Conservation (phyloP, 2,329 filamentous ascomycete species). For the Zasmidium angulare region DNA sequence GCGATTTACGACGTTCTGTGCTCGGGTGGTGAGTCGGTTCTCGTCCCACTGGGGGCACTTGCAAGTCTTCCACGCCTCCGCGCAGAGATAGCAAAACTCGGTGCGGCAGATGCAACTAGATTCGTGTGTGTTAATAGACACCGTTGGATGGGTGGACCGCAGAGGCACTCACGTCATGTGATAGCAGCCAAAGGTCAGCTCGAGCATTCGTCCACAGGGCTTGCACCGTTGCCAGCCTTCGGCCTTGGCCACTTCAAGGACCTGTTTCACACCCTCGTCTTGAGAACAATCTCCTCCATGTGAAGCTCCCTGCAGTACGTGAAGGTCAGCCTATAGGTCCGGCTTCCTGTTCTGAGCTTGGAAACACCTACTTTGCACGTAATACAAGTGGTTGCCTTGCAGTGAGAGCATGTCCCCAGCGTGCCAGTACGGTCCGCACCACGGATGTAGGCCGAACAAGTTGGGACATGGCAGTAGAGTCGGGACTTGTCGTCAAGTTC, state of each 20-base stretch:
- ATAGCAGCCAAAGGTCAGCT: constrained; percentile 53
- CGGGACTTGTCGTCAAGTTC: constrained; percentile 52
- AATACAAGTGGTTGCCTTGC: constrained; percentile 48
- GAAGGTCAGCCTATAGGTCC: too few species aligned
- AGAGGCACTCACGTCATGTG: constrained; percentile 56
- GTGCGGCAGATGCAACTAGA: constrained; percentile 29
- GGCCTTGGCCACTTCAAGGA: constrained; percentile 43
- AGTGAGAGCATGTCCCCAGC: constrained; percentile 46
- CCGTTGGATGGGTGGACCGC: too few species aligned
- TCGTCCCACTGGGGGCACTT: constrained; percentile 25
- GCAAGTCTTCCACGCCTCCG: constrained; percentile 29
- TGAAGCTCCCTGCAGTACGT: too few species aligned
- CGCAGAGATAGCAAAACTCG: constrained; percentile 35
- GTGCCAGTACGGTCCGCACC: constrained; percentile 30
- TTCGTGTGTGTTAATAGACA: not conserved
- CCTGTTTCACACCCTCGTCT: constrained; percentile 42
- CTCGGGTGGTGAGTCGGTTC: constrained; percentile 17
- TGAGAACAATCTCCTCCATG: constrained; percentile 53
- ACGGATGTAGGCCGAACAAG: constrained; percentile 52
- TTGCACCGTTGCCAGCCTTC: constrained; percentile 56
- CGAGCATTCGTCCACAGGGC: constrained; percentile 49
- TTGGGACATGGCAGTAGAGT: constrained; percentile 51
- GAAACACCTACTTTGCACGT: too few species aligned
- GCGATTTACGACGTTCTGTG: constrained; percentile 17
- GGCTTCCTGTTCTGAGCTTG: too few species aligned